Percentiles rank a stretch among this genome's conserved stretches.
Evolutionary conservation across 352 stramenopile genomes (phyloP).

Genomic region (Phytopythium ostracodes): DNA sequence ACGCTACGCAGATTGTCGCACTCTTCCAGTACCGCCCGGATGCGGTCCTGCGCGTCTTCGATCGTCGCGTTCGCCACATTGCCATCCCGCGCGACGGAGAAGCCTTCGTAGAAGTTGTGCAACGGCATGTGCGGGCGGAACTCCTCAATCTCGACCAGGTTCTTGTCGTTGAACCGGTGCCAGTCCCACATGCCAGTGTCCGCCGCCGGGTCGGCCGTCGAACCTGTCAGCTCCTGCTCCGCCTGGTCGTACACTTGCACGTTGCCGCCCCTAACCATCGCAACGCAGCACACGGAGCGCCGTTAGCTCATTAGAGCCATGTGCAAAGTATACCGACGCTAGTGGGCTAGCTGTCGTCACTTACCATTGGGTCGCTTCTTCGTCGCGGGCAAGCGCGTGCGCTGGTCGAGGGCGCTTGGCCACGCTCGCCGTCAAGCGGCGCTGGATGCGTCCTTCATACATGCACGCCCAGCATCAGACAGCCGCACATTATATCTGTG

Average conservation of each 20-base stretch:
- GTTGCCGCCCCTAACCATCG: constrained; percentile 33
- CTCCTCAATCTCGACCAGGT: constrained; percentile 68
- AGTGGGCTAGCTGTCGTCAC: background rate
- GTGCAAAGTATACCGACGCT: background rate
- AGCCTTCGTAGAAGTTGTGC: constrained; percentile 82
- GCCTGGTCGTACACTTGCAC: constrained; percentile 69
- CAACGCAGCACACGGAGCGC: background rate
- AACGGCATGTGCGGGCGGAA: constrained; percentile 74
- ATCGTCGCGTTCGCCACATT: constrained; percentile 46
- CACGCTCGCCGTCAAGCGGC: constrained; percentile 16
- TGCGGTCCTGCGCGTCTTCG: constrained; percentile 54
- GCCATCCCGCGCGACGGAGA: constrained; percentile 39
- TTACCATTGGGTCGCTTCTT: constrained; percentile 34
- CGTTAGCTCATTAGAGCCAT: background rate
- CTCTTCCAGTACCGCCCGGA: constrained; percentile 56
- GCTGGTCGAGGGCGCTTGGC: constrained; percentile 15
- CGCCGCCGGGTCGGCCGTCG: constrained; percentile 3
- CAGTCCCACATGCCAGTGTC: constrained; percentile 55
- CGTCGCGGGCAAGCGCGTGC: constrained; percentile 13
- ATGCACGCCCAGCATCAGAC: background rate
- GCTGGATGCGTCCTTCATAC: constrained; percentile 32
- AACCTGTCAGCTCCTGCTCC: constrained; percentile 5
- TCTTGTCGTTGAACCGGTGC: constrained; percentile 38
- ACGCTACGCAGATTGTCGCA: constrained; percentile 66
- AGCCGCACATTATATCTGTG: no score